phyloP scores from a whole-genome alignment of 2,329 filamentous ascomycete species.

The Fonsecaea nubica region DNA sequence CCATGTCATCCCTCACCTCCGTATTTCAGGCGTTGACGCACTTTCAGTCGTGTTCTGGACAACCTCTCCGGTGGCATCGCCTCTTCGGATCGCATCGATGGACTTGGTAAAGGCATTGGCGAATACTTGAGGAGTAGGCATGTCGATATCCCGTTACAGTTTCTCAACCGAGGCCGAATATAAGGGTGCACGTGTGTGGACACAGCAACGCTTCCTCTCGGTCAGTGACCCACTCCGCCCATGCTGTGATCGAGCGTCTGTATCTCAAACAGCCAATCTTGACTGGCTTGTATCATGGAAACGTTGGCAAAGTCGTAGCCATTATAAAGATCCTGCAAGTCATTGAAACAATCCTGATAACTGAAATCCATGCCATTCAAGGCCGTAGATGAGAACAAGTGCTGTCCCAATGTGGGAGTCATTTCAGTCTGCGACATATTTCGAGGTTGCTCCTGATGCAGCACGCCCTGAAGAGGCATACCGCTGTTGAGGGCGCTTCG shows the following conservation, averaged over 20 bases:
- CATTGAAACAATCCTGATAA: conserved; percentile 11
- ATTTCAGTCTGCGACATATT: conserved; percentile 2
- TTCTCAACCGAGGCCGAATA: conserved; percentile 14
- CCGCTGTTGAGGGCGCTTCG: conserved; percentile 1
- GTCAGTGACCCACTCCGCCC: no score
- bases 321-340: conserved; percentile 1
- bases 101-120: conserved; percentile 21
- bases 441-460: background rate
- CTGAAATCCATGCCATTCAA: conserved; percentile 8
- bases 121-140: conserved; percentile 22
- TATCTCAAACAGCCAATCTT: conserved; percentile 13
- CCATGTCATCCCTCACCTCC: background rate
- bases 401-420: conserved; percentile 7
- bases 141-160: conserved; percentile 19
- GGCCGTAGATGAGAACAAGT: conserved; percentile 11
- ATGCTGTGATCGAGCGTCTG: conserved; percentile 14
- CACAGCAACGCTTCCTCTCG: no score
- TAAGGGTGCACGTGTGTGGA: background rate
- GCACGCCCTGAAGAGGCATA: no score
- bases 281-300: conserved; percentile 37
- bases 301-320: conserved; percentile 4
- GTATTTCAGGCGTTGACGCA: background rate
- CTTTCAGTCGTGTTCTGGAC: conserved; percentile 20
- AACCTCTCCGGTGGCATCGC: conserved; percentile 22
- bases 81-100: conserved; percentile 22